Percentiles rank a stretch among this genome's conserved stretches.
These are phyloP conservation scores for Rosa hybrid DNA, from an alignment of 331 rosid genomes.

Conservation along the genomic window DNA sequence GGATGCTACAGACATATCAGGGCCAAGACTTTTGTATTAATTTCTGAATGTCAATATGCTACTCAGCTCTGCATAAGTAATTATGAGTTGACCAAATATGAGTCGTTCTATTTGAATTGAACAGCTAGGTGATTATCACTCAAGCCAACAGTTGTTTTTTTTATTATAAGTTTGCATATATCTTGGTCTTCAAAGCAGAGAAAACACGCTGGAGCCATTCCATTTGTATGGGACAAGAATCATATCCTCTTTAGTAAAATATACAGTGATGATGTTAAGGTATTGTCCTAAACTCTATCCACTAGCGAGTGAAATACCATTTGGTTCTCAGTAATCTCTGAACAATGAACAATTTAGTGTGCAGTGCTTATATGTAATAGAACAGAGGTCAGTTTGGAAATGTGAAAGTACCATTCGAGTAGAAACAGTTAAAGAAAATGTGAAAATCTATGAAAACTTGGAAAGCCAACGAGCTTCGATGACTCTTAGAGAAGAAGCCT, in stretches of 20 bases:
- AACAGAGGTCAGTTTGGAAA: not conserved
- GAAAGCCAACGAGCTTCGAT: constrained; percentile 46
- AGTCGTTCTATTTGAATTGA: not conserved
- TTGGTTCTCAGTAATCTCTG: not conserved
- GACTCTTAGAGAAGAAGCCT: constrained; percentile 25
- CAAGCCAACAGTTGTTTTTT: not conserved
- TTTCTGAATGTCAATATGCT: not conserved
- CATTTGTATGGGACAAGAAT: not conserved
- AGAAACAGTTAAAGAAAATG: not conserved
- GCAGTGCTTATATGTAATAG: not conserved
- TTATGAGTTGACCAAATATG: not conserved
- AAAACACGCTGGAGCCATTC: not conserved
- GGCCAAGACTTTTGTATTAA: not conserved
- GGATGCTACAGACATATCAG: not conserved
- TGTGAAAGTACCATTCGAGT: not conserved
- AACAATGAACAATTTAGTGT: not conserved
- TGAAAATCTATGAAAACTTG: not conserved
- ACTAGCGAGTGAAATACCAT: not conserved
- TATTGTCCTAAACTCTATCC: not conserved
- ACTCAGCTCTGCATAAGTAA: not conserved
- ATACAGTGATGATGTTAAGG: not conserved
- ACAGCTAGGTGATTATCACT: not conserved
- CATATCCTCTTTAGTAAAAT: not conserved
- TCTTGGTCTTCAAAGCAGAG: not conserved
- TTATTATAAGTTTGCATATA: not conserved